Base-by-base conservation (phyloP, 768 basidiomycete genomes). In the Paxillus rubicundulus region DNA sequence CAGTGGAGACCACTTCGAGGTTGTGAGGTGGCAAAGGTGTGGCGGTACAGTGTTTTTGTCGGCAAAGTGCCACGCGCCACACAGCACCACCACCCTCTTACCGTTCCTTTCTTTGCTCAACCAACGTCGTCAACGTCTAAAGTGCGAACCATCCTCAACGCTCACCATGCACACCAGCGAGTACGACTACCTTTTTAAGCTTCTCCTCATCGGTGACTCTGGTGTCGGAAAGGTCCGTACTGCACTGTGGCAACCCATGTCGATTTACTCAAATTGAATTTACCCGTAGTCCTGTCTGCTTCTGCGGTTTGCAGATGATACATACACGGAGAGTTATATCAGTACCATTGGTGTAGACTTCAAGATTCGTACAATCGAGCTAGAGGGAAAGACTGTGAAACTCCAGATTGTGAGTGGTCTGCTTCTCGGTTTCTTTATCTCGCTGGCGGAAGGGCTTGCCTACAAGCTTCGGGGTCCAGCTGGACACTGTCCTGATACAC, bases 301-400 rank as follows among this genome's bases (percentile, higher is more conserved):
- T 57, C 80, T 93, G 60, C 92, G 92, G 69, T 93, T 93, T 64
- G 89, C 90, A 55, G 96, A 98, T 74, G 96, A 98, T 72, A 90
- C 93, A 46, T 98, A 95, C 79, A 97, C 96, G 47, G 93, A 96
- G 70, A 92, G 89, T 62, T 98, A 96, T 74, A 95, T 98, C 69
- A 90, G 87, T 53, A 98, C 96, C 36, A 98, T 98, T 72, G 97
- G 97, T 59, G 93, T 98, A 53, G 94, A 97, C 77, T 97, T 97
- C 77, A 96, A 95, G 87, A 98, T 98, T 76, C 84, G 96, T 55
- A 98, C 96, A 33, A 98, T 98, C 73, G 96, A 98, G 71, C 80
- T 98, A 49, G 96, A 98, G 66, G 96, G 96, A 54, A 97, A 97
- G 86, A 92, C 91, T 1, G 92, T 98, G 71, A 98, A 98, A 73